Percentiles rank a stretch among this genome's conserved stretches.
Evolutionary conservation across 768 basidiomycete genomes (phyloP).

Genomic region (Boletus fagicola): DNA sequence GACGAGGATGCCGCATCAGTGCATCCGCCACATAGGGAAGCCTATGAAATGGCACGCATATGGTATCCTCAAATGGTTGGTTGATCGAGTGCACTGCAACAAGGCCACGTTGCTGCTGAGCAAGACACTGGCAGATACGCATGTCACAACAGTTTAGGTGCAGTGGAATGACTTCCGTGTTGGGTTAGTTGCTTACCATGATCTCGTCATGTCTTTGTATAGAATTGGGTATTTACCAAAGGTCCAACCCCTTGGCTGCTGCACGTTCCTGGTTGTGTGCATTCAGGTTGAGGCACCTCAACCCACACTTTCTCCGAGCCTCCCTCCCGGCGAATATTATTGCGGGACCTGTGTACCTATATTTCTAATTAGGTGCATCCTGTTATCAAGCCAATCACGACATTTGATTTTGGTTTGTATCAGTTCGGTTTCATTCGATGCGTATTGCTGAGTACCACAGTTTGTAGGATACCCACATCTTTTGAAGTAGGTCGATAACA

Average conservation of each 20-base stretch:
- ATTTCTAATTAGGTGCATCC: constrained; percentile 3
- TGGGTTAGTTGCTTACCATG: not conserved
- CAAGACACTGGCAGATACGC: not conserved
- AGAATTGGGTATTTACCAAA: not conserved
- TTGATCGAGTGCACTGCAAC: not conserved
- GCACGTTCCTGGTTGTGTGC: not conserved
- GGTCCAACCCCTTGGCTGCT: not conserved
- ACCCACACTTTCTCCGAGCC: not conserved
- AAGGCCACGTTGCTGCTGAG: not conserved
- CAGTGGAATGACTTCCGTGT: not conserved
- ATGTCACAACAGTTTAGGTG: not conserved
- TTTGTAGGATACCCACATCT: constrained; percentile 59
- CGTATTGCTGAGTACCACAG: not conserved
- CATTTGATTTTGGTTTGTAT: constrained; percentile 72
- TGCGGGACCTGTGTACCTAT: not conserved
- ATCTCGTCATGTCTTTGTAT: not conserved
- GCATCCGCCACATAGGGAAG: constrained; percentile 10
- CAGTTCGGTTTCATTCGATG: not conserved
- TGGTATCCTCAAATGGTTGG: not conserved
- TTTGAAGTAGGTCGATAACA: constrained; percentile 65
- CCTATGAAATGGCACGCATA: constrained; percentile 19
- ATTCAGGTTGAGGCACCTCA: not conserved
- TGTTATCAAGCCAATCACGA: constrained; percentile 75
- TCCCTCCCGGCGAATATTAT: not conserved
- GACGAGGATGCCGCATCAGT: not conserved